These are phyloP conservation scores for Trypanosoma vivax DNA, from an alignment of 208 protist genomes.

Conservation along the genomic window DNA sequence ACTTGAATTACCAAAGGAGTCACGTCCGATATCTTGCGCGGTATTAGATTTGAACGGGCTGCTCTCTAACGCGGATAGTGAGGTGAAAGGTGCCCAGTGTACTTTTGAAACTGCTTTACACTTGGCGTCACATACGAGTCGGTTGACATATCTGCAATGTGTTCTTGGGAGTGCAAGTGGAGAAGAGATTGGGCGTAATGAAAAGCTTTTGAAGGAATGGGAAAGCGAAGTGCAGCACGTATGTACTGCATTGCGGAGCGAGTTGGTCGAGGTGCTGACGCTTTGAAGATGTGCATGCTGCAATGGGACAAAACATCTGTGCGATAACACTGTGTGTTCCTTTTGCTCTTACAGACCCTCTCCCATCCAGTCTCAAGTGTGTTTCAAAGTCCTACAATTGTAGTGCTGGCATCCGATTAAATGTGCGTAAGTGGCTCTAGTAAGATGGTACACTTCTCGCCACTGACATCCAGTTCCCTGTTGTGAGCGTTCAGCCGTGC, in stretches of 20 bases:
- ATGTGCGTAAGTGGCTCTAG: too few species aligned
- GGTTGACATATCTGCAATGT: slow-evolving; percentile 11
- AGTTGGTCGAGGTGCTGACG: slow-evolving; percentile 14
- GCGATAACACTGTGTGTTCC: too few species aligned
- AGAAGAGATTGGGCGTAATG: background rate
- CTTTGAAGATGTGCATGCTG: slow-evolving; percentile 1
- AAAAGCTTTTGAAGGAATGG: slow-evolving; percentile 10
- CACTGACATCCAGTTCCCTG: too few species aligned
- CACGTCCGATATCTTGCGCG: background rate
- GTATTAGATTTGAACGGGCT: background rate
- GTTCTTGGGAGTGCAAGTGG: background rate
- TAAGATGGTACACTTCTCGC: too few species aligned
- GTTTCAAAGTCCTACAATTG: too few species aligned
- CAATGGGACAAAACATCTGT: too few species aligned
- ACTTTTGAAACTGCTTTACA: slow-evolving; percentile 8
- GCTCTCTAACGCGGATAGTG: background rate
- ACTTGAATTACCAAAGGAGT: background rate
- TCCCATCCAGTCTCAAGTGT: too few species aligned
- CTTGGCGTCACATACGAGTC: slow-evolving; percentile 6
- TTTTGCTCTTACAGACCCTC: too few species aligned
- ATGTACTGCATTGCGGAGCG: slow-evolving; percentile 8
- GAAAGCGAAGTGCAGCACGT: slow-evolving; percentile 12
- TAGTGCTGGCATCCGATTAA: too few species aligned
- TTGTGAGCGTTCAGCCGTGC: too few species aligned
- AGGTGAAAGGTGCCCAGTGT: background rate